Evolutionary conservation across 2,329 filamentous ascomycete species (phyloP).

Genomic region (Venturia pyrina): DNA sequence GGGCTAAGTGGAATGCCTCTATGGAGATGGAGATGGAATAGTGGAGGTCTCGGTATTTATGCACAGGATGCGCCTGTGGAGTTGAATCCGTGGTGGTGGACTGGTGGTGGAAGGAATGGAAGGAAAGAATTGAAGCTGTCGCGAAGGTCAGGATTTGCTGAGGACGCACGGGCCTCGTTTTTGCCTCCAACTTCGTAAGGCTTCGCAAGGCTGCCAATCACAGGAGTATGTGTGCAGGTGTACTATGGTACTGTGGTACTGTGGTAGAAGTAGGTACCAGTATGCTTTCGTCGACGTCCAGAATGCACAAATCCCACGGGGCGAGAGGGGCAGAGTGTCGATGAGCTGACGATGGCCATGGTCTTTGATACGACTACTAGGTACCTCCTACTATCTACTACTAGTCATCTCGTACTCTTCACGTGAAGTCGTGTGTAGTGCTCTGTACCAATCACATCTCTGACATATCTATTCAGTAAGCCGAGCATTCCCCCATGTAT

Average conservation of each 20-base stretch:
- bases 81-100: not conserved
- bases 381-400: no score
- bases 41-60: not conserved
- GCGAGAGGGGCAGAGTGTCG: no score
- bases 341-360: no score
- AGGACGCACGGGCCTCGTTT: no score
- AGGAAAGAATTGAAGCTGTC: not conserved
- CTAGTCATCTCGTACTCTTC: not conserved
- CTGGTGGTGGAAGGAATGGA: not conserved
- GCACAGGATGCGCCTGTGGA: not conserved
- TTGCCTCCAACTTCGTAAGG: not conserved
- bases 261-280: no score
- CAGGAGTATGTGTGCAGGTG: no score
- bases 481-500: slow-evolving; percentile 1
- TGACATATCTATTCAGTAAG: not conserved
- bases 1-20: not conserved
- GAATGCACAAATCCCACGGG: no score
- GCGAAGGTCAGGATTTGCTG: not conserved
- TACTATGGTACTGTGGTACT: no score
- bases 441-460: not conserved
- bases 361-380: no score
- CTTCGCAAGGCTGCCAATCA: not conserved
- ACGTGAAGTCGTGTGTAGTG: not conserved
- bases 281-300: no score
- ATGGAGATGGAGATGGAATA: no score